Conservation (phyloP, 768 basidiomycete species). For the Lactarius akahatsu region DNA sequence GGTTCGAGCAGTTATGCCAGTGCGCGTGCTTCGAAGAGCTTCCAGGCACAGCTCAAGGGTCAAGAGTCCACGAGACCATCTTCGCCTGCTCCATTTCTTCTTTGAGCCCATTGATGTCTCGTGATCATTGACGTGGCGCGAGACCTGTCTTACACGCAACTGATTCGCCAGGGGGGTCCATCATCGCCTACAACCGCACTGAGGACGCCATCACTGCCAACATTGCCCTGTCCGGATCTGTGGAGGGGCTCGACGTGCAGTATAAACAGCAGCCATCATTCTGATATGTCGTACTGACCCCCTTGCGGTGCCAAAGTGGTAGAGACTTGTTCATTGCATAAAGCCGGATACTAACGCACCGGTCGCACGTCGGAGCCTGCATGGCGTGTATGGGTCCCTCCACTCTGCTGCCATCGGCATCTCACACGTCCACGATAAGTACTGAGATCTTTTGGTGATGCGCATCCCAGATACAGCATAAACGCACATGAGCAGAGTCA, state of each 20-base stretch:
- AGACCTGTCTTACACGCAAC: slow-evolving; percentile 1
- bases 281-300: background rate
- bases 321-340: background rate
- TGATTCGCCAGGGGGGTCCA: slow-evolving; percentile 24
- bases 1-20: slow-evolving; percentile 8
- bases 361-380: background rate
- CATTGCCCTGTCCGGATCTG: slow-evolving; percentile 5
- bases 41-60: background rate
- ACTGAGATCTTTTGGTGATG: background rate
- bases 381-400: slow-evolving; percentile 4
- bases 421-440: background rate
- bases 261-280: slow-evolving; percentile 3
- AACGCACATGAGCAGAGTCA: background rate
- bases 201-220: slow-evolving; percentile 11
- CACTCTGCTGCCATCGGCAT: slow-evolving; percentile 5
- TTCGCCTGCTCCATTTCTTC: slow-evolving; percentile 10
- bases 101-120: background rate
- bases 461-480: slow-evolving; percentile 13
- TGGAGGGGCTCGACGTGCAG: background rate
- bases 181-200: slow-evolving; percentile 10
- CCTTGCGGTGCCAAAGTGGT: background rate
- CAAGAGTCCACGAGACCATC: slow-evolving; percentile 16
- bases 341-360: background rate
- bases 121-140: slow-evolving; percentile 18
- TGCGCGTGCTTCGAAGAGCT: slow-evolving; percentile 10